Conservation (phyloP, 2,329 filamentous ascomycete genomes). For the Colletotrichum spinosum region DNA sequence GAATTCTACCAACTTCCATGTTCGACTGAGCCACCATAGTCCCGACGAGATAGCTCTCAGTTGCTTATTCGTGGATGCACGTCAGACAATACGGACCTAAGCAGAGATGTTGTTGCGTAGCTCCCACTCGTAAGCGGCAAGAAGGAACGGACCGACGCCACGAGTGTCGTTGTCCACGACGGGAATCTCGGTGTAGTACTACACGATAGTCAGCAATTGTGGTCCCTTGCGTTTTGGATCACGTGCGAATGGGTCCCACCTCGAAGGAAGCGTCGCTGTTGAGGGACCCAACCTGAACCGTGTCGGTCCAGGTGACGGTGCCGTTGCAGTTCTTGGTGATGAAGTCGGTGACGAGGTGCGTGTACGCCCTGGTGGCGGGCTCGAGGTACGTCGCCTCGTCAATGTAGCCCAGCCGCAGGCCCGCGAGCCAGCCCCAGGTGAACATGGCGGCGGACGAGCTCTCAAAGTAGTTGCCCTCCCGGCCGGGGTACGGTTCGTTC, state of each 20-base stretch:
- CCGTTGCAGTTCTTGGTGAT: conserved; percentile 59
- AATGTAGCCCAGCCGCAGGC: conserved; percentile 44
- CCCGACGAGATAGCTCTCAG: too few species aligned
- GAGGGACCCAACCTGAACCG: conserved; percentile 64
- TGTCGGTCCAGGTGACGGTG: conserved; percentile 62
- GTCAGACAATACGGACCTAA: not conserved
- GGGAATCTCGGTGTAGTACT: conserved; percentile 31
- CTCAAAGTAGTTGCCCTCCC: conserved; percentile 69
- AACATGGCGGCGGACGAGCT: conserved; percentile 70
- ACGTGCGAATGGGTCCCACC: conserved; percentile 43
- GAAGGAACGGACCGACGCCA: conserved; percentile 31
- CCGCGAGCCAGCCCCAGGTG: conserved; percentile 63
- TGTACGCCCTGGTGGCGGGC: conserved; percentile 44
- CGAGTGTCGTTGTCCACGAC: conserved; percentile 33
- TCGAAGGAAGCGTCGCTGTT: conserved; percentile 61
- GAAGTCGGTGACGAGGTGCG: conserved; percentile 54
- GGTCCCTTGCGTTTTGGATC: too few species aligned
- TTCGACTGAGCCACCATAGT: too few species aligned
- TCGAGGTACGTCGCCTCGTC: conserved; percentile 40
- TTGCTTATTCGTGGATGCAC: too few species aligned
- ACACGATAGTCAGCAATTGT: not conserved
- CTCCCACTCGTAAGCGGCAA: conserved; percentile 36
- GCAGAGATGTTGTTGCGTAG: conserved; percentile 26
- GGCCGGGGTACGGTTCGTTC: conserved; percentile 58
- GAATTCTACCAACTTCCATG: too few species aligned